A percentile compares a stretch with the other conserved stretches of the same genome.
Conservation (phyloP, 805 yeast species). For the Pichia paraexigua region DNA sequence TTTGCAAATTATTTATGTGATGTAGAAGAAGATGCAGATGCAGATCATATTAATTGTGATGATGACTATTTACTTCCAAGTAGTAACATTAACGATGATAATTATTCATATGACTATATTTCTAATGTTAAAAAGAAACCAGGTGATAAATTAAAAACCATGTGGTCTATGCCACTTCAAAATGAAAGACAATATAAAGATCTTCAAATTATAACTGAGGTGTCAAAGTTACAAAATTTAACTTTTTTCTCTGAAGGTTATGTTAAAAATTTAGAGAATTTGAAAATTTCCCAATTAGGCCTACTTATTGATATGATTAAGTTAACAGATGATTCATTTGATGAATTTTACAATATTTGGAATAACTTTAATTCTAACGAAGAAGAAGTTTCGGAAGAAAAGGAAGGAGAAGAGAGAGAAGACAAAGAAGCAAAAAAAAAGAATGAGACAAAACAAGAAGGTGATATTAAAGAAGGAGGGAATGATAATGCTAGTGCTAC, state of each 20-base stretch:
- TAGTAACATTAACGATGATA: slow-evolving; percentile 5
- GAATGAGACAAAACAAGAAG: no score
- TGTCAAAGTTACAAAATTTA: slow-evolving; percentile 45
- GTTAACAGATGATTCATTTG: slow-evolving; percentile 23
- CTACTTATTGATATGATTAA: slow-evolving; percentile 35
- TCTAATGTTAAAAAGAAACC: slow-evolving; percentile 20
- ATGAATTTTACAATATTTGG: slow-evolving; percentile 27
- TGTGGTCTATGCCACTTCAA: slow-evolving; percentile 51
- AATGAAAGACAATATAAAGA: slow-evolving; percentile 84
- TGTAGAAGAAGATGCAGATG: neutral
- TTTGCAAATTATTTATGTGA: neutral
- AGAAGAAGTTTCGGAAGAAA: neutral
- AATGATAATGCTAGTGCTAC: neutral
- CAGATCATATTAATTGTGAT: slow-evolving; percentile 4
- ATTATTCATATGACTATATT: slow-evolving; percentile 1
- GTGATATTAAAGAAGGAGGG: neutral
- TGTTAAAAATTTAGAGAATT: slow-evolving; percentile 39
- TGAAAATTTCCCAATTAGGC: slow-evolving; percentile 50
- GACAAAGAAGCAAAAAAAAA: neutral
- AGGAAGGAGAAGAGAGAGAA: neutral
- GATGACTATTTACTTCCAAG: slow-evolving; percentile 1
- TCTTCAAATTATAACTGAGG: slow-evolving; percentile 78
- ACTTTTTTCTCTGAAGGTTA: slow-evolving; percentile 48
- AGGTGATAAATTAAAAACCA: slow-evolving; percentile 43
- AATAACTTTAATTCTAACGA: slow-evolving; percentile 10